Conservation (phyloP, 2,329 filamentous ascomycete species). For the Sclerotinia borealis region DNA sequence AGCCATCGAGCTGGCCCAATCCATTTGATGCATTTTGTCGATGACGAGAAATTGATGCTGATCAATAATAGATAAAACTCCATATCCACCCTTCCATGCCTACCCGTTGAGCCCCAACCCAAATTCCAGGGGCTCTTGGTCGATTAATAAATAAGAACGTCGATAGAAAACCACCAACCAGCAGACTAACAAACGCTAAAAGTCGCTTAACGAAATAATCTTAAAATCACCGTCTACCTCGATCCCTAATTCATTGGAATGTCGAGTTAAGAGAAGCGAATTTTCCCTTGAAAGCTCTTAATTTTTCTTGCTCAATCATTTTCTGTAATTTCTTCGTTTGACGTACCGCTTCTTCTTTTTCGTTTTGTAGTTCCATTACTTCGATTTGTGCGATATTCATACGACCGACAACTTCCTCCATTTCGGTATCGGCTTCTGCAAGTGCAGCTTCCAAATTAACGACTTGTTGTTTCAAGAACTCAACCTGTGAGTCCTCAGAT, state of each 20-base stretch:
- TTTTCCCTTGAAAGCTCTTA: constrained; percentile 27
- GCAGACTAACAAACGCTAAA: constrained; percentile 7
- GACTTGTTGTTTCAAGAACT: constrained; percentile 70
- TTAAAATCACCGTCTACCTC: neutral
- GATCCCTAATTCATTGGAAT: constrained; percentile 7
- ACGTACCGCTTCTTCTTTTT: constrained; percentile 67
- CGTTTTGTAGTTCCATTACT: constrained; percentile 70
- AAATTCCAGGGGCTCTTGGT: neutral
- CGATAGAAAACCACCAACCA: neutral
- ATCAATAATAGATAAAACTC: constrained; percentile 3
- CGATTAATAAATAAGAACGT: neutral
- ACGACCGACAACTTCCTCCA: constrained; percentile 74
- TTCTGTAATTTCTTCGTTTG: constrained; percentile 65
- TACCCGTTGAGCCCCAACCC: neutral
- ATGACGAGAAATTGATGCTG: neutral
- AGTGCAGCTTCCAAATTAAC: constrained; percentile 79
- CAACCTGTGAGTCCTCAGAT: constrained; percentile 66
- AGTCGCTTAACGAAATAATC: constrained; percentile 9
- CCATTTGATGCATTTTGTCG: neutral
- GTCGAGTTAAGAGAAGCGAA: constrained; percentile 27
- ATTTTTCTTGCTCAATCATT: constrained; percentile 46
- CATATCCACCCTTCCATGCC: neutral
- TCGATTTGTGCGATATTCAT: constrained; percentile 83
- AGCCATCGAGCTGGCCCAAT: neutral
- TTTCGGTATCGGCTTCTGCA: constrained; percentile 68